These are phyloP conservation scores for Oenanthe javanica DNA, from an alignment of 140 eudicot genomes.

Conservation along the genomic window DNA sequence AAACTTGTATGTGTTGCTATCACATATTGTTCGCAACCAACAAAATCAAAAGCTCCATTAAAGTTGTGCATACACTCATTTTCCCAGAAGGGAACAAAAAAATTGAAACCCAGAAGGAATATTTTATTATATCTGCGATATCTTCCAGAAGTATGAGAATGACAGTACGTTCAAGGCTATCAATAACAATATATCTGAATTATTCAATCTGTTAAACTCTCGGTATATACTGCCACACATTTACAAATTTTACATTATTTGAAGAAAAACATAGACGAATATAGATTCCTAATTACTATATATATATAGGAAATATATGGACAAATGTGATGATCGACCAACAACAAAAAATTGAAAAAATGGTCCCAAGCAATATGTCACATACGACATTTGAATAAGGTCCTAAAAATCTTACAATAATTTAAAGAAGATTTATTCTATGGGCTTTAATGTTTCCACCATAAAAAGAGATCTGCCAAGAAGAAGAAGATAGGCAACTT, in stretches of 20 bases:
- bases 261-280: neutral
- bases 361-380: neutral
- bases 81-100: neutral
- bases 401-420: neutral
- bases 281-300: neutral
- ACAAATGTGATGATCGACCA: neutral
- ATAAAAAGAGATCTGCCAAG: neutral
- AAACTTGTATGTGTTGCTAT: neutral
- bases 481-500: neutral
- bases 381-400: neutral
- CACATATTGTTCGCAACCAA: too few relatives aligned
- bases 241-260: neutral
- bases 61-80: neutral
- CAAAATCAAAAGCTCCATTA: neutral
- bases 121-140: neutral
- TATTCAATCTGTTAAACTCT: neutral
- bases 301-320: neutral
- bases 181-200: neutral
- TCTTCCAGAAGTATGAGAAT: neutral
- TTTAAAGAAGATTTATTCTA: neutral
- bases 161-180: neutral
- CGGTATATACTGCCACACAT: neutral
- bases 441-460: slow-evolving; percentile 1
- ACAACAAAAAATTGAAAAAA: neutral
- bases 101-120: neutral